phyloP scores from a whole-genome alignment of 352 stramenopile genomes.

The Globisporangium splendens region DNA sequence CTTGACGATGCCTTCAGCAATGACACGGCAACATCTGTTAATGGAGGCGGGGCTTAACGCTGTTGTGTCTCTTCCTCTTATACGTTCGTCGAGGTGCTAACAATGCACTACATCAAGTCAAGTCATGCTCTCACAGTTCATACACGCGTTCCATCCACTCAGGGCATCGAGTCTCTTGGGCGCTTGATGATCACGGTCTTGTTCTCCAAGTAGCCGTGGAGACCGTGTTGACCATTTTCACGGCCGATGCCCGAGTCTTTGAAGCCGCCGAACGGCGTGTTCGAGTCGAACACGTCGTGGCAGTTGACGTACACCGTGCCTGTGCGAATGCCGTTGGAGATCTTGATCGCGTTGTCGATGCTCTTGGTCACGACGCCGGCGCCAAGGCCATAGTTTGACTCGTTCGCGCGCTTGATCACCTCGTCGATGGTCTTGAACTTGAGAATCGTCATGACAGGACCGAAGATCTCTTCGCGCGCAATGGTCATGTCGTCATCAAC shows the following conservation, averaged over 20 bases:
- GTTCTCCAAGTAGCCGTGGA: slow-evolving; percentile 78
- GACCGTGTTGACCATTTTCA: slow-evolving; percentile 68
- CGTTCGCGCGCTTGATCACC: slow-evolving; percentile 85
- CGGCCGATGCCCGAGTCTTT: slow-evolving; percentile 85
- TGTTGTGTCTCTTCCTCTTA: too few species aligned
- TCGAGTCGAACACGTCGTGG: slow-evolving; percentile 88
- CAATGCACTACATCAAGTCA: too few species aligned
- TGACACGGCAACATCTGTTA: too few species aligned
- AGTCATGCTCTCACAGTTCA: too few species aligned
- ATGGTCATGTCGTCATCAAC: slow-evolving; percentile 86
- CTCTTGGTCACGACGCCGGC: slow-evolving; percentile 89
- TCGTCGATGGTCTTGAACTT: slow-evolving; percentile 90
- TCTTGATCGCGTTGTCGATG: slow-evolving; percentile 77
- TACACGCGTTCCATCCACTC: not conserved
- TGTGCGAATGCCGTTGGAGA: slow-evolving; percentile 84
- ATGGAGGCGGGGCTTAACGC: too few species aligned
- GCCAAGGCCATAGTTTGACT: slow-evolving; percentile 84
- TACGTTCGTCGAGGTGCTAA: too few species aligned
- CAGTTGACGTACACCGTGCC: slow-evolving; percentile 95
- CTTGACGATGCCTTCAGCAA: too few species aligned
- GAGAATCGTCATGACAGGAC: slow-evolving; percentile 86
- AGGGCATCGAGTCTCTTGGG: slow-evolving; percentile 41
- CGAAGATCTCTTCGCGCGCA: slow-evolving; percentile 91
- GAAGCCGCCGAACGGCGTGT: slow-evolving; percentile 84
- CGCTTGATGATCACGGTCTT: slow-evolving; percentile 76